Percentiles rank a stretch among this genome's conserved stretches.
phyloP scores from a whole-genome alignment of 164 flowering plant genomes.

The Vitis cinerea region DNA sequence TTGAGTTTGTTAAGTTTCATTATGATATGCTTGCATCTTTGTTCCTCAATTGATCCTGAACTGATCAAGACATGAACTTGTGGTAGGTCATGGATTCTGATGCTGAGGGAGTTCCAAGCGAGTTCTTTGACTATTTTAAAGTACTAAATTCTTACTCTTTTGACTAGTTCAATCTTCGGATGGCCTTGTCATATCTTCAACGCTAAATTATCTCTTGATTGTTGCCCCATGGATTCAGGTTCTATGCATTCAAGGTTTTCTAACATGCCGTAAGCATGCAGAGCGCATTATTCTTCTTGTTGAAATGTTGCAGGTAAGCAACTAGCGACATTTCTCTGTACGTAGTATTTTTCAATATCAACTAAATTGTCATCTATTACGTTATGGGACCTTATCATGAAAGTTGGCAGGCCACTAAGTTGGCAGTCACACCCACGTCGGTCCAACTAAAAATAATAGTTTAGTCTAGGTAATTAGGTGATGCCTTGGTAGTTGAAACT shows the following conservation, averaged over 20 bases:
- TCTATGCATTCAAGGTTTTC: constrained; percentile 95
- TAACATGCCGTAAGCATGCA: constrained; percentile 98
- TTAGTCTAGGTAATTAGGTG: too few species aligned
- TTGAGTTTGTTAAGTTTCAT: not conserved
- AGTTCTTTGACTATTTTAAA: constrained; percentile 97
- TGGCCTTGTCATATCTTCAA: not conserved
- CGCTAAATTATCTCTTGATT: not conserved
- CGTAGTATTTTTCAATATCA: not conserved
- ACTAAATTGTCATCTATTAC: not conserved
- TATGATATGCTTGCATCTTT: too few species aligned
- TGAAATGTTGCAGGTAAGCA: constrained; percentile 95
- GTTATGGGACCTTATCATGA: not conserved
- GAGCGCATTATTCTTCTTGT: constrained; percentile 97
- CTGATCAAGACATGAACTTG: not conserved
- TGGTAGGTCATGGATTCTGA: constrained; percentile 99
- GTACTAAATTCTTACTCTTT: constrained; percentile 28
- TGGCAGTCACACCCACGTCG: too few species aligned
- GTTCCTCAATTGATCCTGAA: not conserved
- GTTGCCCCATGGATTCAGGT: constrained; percentile 49
- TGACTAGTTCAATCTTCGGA: not conserved
- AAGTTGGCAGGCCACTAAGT: too few species aligned
- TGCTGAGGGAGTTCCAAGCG: constrained; percentile 99
- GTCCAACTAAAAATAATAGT: too few species aligned
- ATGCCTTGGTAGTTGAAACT: too few species aligned
- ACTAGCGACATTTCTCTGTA: not conserved